Percentiles rank a stretch among this genome's conserved stretches.
phyloP scores from a whole-genome alignment of 2,329 filamentous ascomycete genomes.

The Xylariaceae sp. region DNA sequence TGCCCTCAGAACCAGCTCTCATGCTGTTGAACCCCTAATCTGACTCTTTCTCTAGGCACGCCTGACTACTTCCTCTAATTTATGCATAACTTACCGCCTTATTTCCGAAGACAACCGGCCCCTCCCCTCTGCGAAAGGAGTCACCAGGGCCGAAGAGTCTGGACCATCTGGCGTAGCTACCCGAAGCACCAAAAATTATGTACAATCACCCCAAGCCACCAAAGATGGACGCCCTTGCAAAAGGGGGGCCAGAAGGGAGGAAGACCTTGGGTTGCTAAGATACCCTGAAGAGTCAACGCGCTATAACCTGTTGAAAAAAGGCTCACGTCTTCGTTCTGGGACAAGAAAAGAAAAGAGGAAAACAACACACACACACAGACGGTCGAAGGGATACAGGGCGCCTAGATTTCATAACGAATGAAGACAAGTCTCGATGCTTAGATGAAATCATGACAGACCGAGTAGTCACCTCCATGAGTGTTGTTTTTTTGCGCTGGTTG shows the following conservation, averaged over 20 bases:
- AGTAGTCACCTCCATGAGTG: neutral
- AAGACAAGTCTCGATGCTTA: slow-evolving; percentile 18
- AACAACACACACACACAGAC: neutral
- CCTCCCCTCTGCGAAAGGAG: slow-evolving; percentile 18
- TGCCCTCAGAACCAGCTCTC: neutral
- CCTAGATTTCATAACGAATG: slow-evolving; percentile 20
- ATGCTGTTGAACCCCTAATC: slow-evolving; percentile 10
- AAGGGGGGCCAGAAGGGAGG: slow-evolving; percentile 10
- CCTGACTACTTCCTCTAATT: slow-evolving; percentile 96
- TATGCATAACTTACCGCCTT: slow-evolving; percentile 10
- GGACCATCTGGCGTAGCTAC: slow-evolving; percentile 11
- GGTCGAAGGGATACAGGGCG: slow-evolving; percentile 14
- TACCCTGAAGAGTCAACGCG: slow-evolving; percentile 12
- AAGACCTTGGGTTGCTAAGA: slow-evolving; percentile 11
- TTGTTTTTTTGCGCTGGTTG: too few species aligned
- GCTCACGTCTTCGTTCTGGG: slow-evolving; percentile 7
- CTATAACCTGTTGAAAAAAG: slow-evolving; percentile 6
- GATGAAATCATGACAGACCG: slow-evolving; percentile 5
- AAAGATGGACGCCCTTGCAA: slow-evolving; percentile 5
- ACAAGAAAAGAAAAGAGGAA: slow-evolving; percentile 3
- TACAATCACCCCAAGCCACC: slow-evolving; percentile 17
- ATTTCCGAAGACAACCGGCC: slow-evolving; percentile 14
- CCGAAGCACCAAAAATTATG: slow-evolving; percentile 11
- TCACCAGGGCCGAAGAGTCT: slow-evolving; percentile 4
- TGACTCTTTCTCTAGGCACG: slow-evolving; percentile 53